A percentile compares a stretch with the other conserved stretches of the same genome.
phyloP scores from a whole-genome alignment of 495 filamentous ascomycete species.

The Podospora anserina region DNA sequence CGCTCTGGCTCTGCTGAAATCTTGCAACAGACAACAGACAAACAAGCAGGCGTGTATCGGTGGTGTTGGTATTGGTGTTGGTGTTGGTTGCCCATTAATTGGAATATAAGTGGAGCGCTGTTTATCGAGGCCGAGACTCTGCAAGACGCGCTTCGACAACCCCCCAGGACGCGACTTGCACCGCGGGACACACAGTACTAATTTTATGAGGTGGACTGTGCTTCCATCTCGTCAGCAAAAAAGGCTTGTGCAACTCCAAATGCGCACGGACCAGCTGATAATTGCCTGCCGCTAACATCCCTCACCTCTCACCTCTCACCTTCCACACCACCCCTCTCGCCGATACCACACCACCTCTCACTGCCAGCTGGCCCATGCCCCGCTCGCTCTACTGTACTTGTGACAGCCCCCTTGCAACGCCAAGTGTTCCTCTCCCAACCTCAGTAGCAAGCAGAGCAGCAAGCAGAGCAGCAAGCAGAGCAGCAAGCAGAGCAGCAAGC shows the following conservation, averaged over 20 bases:
- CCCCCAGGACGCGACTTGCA: slow-evolving; percentile 15
- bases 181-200: neutral
- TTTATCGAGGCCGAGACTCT: slow-evolving; percentile 4
- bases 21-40: neutral
- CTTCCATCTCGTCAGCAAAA: neutral
- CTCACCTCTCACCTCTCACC: neutral
- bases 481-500: neutral
- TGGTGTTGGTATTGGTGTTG: slow-evolving; percentile 7
- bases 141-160: slow-evolving; percentile 19
- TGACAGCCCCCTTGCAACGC: neutral
- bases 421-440: neutral
- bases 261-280: neutral
- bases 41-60: neutral
- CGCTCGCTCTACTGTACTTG: neutral
- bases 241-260: neutral
- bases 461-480: no score
- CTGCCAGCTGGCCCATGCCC: neutral
- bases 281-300: neutral
- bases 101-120: slow-evolving; percentile 4
- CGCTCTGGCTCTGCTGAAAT: neutral
- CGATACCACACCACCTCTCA: no score
- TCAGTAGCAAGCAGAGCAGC: neutral
- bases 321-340: neutral
- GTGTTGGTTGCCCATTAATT: slow-evolving; percentile 8
- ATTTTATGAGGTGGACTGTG: neutral